phyloP scores from a whole-genome alignment of 2,329 filamentous ascomycete genomes.

The Rutstroemia sp. region DNA sequence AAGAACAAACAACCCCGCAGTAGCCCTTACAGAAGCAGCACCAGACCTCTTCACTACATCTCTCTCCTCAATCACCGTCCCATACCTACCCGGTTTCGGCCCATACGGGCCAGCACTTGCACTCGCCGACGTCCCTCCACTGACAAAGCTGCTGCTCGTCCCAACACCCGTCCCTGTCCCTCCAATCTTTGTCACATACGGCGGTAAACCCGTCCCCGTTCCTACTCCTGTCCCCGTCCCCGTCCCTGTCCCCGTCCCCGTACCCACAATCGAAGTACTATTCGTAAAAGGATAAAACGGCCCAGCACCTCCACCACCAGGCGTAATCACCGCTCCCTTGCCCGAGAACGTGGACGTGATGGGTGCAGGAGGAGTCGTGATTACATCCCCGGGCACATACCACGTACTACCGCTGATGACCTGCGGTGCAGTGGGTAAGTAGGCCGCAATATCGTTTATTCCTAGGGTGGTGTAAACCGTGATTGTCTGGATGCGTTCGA shows the following conservation, averaged over 20 bases:
- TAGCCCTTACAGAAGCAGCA: neutral
- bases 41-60: neutral
- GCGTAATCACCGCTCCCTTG: neutral
- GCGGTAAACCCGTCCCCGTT: neutral
- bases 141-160: neutral
- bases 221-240: neutral
- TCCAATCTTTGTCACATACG: neutral
- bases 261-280: neutral
- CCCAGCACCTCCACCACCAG: neutral
- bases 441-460: neutral
- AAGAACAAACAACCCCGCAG: neutral
- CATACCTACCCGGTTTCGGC: neutral
- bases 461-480: neutral
- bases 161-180: neutral
- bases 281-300: neutral
- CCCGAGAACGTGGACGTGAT: neutral
- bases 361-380: neutral
- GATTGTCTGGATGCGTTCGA: neutral
- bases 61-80: neutral
- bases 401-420: neutral
- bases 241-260: neutral
- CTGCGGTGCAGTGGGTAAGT: neutral
- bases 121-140: neutral
- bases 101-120: too few relatives aligned
- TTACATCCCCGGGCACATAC: neutral